Percentiles rank a stretch among this genome's conserved stretches.
These are phyloP conservation scores for Aspergillus terreus DNA, from an alignment of 2,329 filamentous ascomycete genomes.

Conservation along the genomic window DNA sequence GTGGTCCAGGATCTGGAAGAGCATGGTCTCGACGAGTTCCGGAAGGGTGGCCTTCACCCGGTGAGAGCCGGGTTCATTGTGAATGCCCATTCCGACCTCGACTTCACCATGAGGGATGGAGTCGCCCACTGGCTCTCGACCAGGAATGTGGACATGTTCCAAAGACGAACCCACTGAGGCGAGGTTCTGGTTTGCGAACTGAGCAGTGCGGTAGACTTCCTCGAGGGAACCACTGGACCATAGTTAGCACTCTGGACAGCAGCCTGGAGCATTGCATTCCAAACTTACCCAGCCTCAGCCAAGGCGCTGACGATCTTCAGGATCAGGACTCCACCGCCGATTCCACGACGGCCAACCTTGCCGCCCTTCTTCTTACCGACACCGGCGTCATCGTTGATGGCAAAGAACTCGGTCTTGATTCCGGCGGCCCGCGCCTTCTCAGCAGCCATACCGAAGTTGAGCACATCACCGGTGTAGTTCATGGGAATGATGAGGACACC, in stretches of 20 bases:
- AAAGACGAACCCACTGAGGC: slow-evolving; percentile 83
- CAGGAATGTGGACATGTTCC: slow-evolving; percentile 90
- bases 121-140: slow-evolving; percentile 59
- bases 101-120: slow-evolving; percentile 52
- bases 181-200: slow-evolving; percentile 68
- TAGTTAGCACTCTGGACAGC: not conserved
- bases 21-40: slow-evolving; percentile 57
- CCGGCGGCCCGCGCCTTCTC: slow-evolving; percentile 85
- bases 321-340: slow-evolving; percentile 88
- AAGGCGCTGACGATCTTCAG: slow-evolving; percentile 84
- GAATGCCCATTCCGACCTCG: slow-evolving; percentile 71
- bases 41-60: slow-evolving; percentile 48
- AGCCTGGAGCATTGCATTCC: not conserved
- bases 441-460: slow-evolving; percentile 91
- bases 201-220: slow-evolving; percentile 69
- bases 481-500: slow-evolving; percentile 89
- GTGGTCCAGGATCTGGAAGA: slow-evolving; percentile 60
- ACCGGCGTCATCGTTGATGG: slow-evolving; percentile 88
- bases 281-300: slow-evolving; percentile 62
- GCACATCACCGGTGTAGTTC: slow-evolving; percentile 88
- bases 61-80: slow-evolving; percentile 60
- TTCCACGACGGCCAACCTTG: slow-evolving; percentile 88
- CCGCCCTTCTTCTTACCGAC: slow-evolving; percentile 77
- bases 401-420: slow-evolving; percentile 77
- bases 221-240: slow-evolving; percentile 53